A percentile compares a stretch with the other conserved stretches of the same genome.
Conservation (phyloP, 2,329 filamentous ascomycete species). For the Talaromyces sp. region DNA sequence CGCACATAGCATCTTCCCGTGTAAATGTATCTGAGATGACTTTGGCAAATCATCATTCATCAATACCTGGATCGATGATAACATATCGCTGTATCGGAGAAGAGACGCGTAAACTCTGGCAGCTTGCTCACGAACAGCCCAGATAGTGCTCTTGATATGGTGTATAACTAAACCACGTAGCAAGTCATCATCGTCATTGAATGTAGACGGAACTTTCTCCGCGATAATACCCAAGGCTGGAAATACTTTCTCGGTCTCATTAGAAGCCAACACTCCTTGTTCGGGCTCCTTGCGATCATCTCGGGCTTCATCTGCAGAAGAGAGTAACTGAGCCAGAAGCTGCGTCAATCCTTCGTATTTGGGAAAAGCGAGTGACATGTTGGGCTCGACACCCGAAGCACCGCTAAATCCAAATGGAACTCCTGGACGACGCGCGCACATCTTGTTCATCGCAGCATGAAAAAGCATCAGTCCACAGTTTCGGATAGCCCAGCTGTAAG, state of each 20-base stretch:
- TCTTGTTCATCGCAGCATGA: conserved; percentile 73
- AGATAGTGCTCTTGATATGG: conserved; percentile 43
- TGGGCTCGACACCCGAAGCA: conserved; percentile 43
- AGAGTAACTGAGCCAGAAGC: conserved; percentile 36
- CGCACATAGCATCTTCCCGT: conserved; percentile 41
- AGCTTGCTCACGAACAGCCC: conserved; percentile 47
- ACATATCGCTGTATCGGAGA: conserved; percentile 31
- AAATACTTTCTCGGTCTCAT: conserved; percentile 42
- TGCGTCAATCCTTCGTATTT: conserved; percentile 40
- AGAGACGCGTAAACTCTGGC: conserved; percentile 43
- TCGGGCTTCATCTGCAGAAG: conserved; percentile 23
- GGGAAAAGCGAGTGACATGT: conserved; percentile 38
- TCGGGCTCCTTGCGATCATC: conserved; percentile 22
- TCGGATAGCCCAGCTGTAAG: conserved; percentile 75
- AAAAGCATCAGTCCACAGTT: conserved; percentile 91
- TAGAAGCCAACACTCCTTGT: conserved; percentile 26
- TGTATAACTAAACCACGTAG: conserved; percentile 33
- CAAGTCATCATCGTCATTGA: conserved; percentile 31
- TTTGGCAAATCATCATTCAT: conserved; percentile 21
- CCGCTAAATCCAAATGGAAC: conserved; percentile 49
- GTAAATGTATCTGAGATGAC: conserved; percentile 36
- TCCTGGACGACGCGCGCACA: conserved; percentile 39
- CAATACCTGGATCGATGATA: conserved; percentile 28
- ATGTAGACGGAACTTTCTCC: conserved; percentile 39
- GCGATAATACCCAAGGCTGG: conserved; percentile 46